Evolutionary conservation across 176 grass and related monocot genomes (phyloP).

Genomic region (barley (Hordeum vulgare)): DNA sequence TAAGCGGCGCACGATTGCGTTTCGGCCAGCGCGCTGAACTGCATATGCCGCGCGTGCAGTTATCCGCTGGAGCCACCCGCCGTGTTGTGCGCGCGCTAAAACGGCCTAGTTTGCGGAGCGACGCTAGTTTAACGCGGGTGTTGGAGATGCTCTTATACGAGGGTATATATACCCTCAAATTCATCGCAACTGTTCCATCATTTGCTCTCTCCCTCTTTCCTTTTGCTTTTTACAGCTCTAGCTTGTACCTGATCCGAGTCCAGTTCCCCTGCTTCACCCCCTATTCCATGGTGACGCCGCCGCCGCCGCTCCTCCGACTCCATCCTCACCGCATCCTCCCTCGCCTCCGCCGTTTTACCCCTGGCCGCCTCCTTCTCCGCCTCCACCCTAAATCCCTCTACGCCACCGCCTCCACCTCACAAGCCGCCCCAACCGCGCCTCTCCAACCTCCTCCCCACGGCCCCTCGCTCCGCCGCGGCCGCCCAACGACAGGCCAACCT

Average conservation of each 20-base stretch:
- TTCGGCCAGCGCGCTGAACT: too few relatives aligned
- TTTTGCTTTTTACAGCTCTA: too few relatives aligned
- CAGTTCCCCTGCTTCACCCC: not conserved
- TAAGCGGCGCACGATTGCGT: too few relatives aligned
- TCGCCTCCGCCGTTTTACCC: constrained; percentile 1
- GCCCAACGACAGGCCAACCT: not conserved
- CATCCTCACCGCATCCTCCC: not conserved
- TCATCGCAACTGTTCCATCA: too few relatives aligned
- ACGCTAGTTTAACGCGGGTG: too few relatives aligned
- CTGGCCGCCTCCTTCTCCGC: not conserved
- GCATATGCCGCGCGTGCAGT: too few relatives aligned
- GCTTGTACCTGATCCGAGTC: not conserved
- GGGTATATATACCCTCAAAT: too few relatives aligned
- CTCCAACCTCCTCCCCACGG: constrained; percentile 31
- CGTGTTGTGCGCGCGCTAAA: too few relatives aligned
- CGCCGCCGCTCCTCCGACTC: not conserved
- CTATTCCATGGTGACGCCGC: constrained; percentile 12
- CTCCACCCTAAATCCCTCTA: constrained; percentile 29
- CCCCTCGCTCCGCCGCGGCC: constrained; percentile 60
- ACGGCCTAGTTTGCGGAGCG: too few relatives aligned
- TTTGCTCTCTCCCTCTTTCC: too few relatives aligned
- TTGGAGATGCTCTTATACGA: too few relatives aligned
- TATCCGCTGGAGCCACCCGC: too few relatives aligned
- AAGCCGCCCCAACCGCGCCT: constrained; percentile 3
- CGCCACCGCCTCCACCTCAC: not conserved